These are phyloP conservation scores for Pestalotiopsis sp. DNA, from an alignment of 2,329 filamentous ascomycete species.

Conservation along the genomic window DNA sequence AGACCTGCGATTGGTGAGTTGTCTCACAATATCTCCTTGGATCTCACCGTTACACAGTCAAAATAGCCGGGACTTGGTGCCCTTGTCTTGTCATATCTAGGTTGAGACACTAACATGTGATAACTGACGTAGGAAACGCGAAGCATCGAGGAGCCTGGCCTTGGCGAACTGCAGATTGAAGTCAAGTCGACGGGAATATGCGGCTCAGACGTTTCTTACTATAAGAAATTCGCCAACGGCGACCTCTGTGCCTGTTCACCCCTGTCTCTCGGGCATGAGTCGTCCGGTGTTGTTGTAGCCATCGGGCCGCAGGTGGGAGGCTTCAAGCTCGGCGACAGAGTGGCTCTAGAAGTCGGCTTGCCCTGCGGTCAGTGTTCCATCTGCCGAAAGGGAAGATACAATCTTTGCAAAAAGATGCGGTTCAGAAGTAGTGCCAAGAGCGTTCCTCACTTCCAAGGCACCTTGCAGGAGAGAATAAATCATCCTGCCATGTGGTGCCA, in stretches of 20 bases:
- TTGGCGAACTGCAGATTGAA: slow-evolving; percentile 65
- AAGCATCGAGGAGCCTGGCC: slow-evolving; percentile 47
- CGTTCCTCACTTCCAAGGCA: slow-evolving; percentile 66
- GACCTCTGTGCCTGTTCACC: slow-evolving; percentile 69
- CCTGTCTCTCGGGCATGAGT: slow-evolving; percentile 67
- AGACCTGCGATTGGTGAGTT: slow-evolving; percentile 60
- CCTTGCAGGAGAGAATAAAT: slow-evolving; percentile 64
- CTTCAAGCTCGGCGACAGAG: slow-evolving; percentile 58
- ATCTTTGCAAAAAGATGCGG: slow-evolving; percentile 63
- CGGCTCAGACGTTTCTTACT: slow-evolving; percentile 72
- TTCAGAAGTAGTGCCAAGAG: slow-evolving; percentile 66
- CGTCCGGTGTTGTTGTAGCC: slow-evolving; percentile 59
- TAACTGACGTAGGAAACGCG: slow-evolving; percentile 49
- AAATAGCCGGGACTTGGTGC: neutral
- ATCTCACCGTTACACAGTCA: slow-evolving; percentile 34
- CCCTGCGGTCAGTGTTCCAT: slow-evolving; percentile 39
- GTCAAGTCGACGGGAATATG: slow-evolving; percentile 70
- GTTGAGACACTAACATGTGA: slow-evolving; percentile 15
- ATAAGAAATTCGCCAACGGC: slow-evolving; percentile 73
- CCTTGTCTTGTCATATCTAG: slow-evolving; percentile 3
- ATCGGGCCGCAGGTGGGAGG: slow-evolving; percentile 56
- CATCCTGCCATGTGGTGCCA: slow-evolving; percentile 66
- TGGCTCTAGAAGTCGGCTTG: slow-evolving; percentile 46
- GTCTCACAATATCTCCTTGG: slow-evolving; percentile 10
- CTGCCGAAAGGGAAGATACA: slow-evolving; percentile 59